Evolutionary conservation across 2,329 filamentous ascomycete genomes (phyloP).

Genomic region (Ceratocystis destructans): DNA sequence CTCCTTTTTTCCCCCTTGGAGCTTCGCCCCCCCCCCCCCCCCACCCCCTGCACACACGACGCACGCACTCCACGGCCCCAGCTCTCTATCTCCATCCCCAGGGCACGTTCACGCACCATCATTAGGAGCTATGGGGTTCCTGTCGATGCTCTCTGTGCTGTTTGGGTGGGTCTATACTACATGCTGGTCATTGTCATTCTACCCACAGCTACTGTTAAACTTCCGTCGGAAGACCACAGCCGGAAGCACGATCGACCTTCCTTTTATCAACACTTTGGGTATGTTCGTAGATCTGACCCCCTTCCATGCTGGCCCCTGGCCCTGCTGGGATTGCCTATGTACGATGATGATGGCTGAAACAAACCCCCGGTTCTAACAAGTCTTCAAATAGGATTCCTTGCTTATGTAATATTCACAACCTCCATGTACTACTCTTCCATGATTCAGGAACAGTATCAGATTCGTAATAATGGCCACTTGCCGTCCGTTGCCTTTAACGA

Average conservation of each 20-base stretch:
- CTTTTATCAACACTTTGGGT: constrained; percentile 56
- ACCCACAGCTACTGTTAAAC: constrained; percentile 79
- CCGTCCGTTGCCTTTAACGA: constrained; percentile 87
- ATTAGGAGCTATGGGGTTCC: constrained; percentile 28
- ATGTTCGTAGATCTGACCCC: constrained; percentile 13
- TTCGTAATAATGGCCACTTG: constrained; percentile 57
- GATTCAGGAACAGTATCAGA: constrained; percentile 71
- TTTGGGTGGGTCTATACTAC: constrained; percentile 65
- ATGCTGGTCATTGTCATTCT: constrained; percentile 81
- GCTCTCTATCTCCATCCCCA: neutral
- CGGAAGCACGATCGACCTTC: constrained; percentile 81
- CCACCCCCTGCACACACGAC: neutral
- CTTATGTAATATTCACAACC: constrained; percentile 62
- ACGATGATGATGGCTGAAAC: neutral
- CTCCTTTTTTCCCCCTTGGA: no score
- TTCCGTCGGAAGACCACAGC: constrained; percentile 60
- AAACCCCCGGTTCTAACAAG: neutral
- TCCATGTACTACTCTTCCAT: constrained; percentile 66
- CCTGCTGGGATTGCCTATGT: neutral
- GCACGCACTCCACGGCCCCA: neutral
- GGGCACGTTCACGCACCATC: constrained; percentile 3
- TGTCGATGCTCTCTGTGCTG: constrained; percentile 37
- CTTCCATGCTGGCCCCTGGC: neutral
- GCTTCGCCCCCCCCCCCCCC: neutral
- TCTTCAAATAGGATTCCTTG: constrained; percentile 44